Percentiles rank a stretch among this genome's conserved stretches.
phyloP scores from a whole-genome alignment of 768 basidiomycete species.

The Naematelia aurantialba region DNA sequence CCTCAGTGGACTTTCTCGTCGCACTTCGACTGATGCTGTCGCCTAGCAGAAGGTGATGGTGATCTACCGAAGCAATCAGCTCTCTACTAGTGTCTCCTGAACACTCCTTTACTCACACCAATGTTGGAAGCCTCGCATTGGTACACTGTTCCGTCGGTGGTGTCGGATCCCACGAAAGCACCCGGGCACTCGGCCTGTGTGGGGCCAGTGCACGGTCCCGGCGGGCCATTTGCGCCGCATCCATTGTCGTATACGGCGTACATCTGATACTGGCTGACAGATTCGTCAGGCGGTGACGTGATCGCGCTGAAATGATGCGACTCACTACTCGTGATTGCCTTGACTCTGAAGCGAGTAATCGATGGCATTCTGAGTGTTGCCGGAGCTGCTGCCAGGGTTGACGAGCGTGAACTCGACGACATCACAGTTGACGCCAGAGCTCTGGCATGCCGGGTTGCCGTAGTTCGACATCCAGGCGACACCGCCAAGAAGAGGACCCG shows the following conservation, averaged over 20 bases:
- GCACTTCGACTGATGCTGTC: background rate
- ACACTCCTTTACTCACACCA: constrained; percentile 13
- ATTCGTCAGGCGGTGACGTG: background rate
- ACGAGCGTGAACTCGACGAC: constrained; percentile 25
- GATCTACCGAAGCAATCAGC: constrained; percentile 11
- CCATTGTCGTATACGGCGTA: constrained; percentile 1
- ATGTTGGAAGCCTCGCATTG: constrained; percentile 18
- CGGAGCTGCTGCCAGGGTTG: constrained; percentile 7
- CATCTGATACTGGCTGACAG: constrained; percentile 8
- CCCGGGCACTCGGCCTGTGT: constrained; percentile 16
- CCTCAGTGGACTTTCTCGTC: too few relatives aligned
- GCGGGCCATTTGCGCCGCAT: background rate
- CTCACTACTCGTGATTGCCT: constrained; percentile 26
- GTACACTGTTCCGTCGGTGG: constrained; percentile 6
- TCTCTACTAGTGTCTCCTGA: background rate
- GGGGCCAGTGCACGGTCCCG: constrained; percentile 10
- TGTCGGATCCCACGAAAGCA: constrained; percentile 10
- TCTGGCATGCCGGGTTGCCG: constrained; percentile 6
- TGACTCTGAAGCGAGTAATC: constrained; percentile 21
- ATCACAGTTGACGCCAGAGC: constrained; percentile 22
- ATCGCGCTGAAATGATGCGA: background rate
- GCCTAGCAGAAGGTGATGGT: constrained; percentile 23
- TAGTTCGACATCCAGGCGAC: constrained; percentile 20
- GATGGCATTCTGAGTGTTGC: constrained; percentile 10
- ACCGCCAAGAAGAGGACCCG: constrained; percentile 19